Base-by-base conservation (phyloP, 2,329 filamentous ascomycete genomes). In the Calonectria fujianensis region DNA sequence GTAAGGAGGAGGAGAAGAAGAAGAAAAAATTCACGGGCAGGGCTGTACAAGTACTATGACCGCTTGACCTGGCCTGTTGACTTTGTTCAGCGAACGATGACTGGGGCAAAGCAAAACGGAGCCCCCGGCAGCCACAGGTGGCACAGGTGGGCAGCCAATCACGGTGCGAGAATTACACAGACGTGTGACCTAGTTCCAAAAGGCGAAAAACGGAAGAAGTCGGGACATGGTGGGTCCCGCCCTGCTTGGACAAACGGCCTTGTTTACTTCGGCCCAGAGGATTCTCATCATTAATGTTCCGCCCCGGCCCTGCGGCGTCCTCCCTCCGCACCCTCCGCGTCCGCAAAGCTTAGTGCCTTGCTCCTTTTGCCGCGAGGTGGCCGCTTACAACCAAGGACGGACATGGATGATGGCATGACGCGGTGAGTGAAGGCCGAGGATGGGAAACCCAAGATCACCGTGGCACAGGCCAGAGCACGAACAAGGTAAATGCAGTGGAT, bases 21-120 rank as follows among this genome's bases (percentile, higher is more conserved):
- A 78, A 72, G 76, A 75, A 80, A 80, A 79, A 78, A 80, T 80
- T 73, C 74, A 74, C 71, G 78, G 78, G 73, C 65, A 70, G 63
- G 73, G 75, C 74, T 75, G 73, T 75, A 78, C 79, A 84, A 84
- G 81, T 78, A 84, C 85, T 83, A 86, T 85, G 85, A 86, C 85
- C 85, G 82, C 84, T 86, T 85, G 84, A 82, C 80, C 80, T 73
- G 75, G 45, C 45, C 45, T 48, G 45, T 48, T 48, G 45, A 75
- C 74, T 72, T 74, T 76, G 50, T 48, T 68, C 51, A 52, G 70
- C 63, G 61, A 54, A 65, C 45, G 67, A 70, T 61, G 57, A n/a
- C 59, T 41, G 48, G 59, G 39, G 31, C 51, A 61, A 48, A 48
- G 9, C 20, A 48, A 48, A 48, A 48, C 45, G 50, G 45, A 50